Conservation (phyloP, 805 yeast genomes). For the Blastobotrys parvus region DNA sequence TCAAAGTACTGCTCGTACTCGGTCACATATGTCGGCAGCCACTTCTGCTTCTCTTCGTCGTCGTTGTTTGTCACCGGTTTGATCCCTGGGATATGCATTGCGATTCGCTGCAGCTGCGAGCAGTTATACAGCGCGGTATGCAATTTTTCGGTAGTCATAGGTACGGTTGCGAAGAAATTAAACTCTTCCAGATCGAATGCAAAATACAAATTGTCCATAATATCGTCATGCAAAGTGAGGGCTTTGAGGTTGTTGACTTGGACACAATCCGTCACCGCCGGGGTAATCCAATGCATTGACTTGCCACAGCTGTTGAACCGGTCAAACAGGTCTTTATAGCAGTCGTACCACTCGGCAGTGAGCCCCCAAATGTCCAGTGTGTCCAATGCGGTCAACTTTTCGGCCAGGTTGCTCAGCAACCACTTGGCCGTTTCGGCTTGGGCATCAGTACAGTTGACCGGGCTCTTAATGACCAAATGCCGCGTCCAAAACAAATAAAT, state of each 20-base stretch:
- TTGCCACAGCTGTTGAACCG: background rate
- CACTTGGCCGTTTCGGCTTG: background rate
- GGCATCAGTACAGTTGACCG: background rate
- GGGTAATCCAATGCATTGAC: background rate
- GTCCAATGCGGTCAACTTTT: background rate
- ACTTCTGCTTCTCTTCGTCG: background rate
- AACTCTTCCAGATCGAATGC: constrained; percentile 1
- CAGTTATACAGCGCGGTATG: background rate
- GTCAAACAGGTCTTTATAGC: background rate
- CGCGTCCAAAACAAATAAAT: constrained; percentile 1
- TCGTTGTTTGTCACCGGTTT: too few species aligned
- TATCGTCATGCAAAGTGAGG: background rate
- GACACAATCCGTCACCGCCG: background rate
- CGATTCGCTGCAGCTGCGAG: background rate
- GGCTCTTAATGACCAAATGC: background rate
- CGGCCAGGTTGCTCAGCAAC: background rate
- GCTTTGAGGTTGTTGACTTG: background rate
- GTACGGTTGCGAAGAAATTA: background rate
- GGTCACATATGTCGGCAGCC: constrained; percentile 1
- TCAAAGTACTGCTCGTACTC: constrained; percentile 1
- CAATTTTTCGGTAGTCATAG: background rate
- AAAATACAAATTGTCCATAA: background rate
- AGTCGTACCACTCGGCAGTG: background rate
- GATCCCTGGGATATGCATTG: background rate
- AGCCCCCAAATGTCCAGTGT: background rate